A percentile compares a stretch with the other conserved stretches of the same genome.
phyloP scores from a whole-genome alignment of 306 rosid genomes.

The Cucurbita ficifolia region DNA sequence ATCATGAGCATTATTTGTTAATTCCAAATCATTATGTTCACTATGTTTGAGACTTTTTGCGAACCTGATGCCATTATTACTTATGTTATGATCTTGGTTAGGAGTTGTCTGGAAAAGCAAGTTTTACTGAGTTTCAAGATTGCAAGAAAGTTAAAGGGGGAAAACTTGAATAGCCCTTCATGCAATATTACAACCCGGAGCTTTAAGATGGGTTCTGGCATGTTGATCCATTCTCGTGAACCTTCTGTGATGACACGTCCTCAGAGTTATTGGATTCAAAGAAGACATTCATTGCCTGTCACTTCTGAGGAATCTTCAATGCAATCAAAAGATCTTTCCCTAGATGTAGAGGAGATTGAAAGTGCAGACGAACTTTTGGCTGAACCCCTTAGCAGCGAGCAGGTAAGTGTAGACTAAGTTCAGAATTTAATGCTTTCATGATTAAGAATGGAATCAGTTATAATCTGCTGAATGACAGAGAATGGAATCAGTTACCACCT shows the following conservation, averaged over 20 bases:
- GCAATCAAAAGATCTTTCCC: conserved; percentile 11
- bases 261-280: conserved; percentile 1
- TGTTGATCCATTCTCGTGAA: conserved; percentile 12
- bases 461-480: background rate
- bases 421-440: background rate
- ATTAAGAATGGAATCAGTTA: background rate
- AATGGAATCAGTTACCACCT: background rate
- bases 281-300: conserved; percentile 11
- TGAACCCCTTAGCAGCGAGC: conserved; percentile 23
- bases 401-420: conserved; percentile 16
- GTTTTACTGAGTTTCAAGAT: conserved; percentile 6
- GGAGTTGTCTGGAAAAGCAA: conserved; percentile 22
- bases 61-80: background rate
- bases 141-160: conserved; percentile 11
- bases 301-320: conserved; percentile 21
- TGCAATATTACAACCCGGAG: conserved; percentile 1
- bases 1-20: background rate
- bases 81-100: conserved; percentile 6
- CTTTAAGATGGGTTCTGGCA: conserved; percentile 9
- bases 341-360: conserved; percentile 1
- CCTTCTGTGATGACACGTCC: conserved; percentile 7
- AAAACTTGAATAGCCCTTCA: conserved; percentile 10
- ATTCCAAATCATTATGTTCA: background rate
- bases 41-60: background rate
- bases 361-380: conserved; percentile 19